Evolutionary conservation across 306 rosid species (phyloP).

Genomic region (Pyrus bretschneideri): DNA sequence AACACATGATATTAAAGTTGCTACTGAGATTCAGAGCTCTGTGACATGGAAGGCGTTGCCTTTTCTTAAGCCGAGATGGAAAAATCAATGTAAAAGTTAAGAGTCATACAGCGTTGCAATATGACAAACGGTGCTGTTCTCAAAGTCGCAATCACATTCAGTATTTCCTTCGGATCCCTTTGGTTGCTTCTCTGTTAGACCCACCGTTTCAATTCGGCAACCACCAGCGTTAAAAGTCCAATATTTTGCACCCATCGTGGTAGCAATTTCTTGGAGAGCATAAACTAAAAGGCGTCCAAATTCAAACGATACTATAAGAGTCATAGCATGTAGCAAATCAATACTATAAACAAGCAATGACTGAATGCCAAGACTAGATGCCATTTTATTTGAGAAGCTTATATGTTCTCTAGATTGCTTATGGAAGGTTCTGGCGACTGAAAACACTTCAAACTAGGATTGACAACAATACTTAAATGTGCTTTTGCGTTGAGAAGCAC

Average conservation of each 20-base stretch:
- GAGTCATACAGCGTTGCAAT: not conserved
- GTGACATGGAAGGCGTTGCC: not conserved
- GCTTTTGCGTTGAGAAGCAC: no score
- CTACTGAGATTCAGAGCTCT: not conserved
- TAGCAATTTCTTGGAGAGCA: conserved; percentile 4
- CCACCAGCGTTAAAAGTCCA: not conserved
- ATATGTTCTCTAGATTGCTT: no score
- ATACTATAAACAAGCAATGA: not conserved
- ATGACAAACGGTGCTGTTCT: conserved; percentile 3
- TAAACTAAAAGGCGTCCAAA: conserved; percentile 1
- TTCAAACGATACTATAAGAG: not conserved
- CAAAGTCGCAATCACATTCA: not conserved
- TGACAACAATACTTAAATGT: no score
- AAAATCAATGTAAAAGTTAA: not conserved
- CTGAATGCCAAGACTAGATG: no score
- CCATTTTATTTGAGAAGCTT: no score
- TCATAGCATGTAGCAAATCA: not conserved
- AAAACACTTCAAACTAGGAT: no score
- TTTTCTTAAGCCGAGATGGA: not conserved
- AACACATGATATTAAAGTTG: not conserved
- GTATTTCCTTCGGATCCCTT: not conserved
- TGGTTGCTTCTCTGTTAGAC: conserved; percentile 1
- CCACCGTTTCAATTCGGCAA: not conserved
- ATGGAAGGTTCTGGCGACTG: no score
- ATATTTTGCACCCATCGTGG: not conserved